Evolutionary conservation across 2,329 filamentous ascomycete species (phyloP).

Genomic region (Tolypocladium album): DNA sequence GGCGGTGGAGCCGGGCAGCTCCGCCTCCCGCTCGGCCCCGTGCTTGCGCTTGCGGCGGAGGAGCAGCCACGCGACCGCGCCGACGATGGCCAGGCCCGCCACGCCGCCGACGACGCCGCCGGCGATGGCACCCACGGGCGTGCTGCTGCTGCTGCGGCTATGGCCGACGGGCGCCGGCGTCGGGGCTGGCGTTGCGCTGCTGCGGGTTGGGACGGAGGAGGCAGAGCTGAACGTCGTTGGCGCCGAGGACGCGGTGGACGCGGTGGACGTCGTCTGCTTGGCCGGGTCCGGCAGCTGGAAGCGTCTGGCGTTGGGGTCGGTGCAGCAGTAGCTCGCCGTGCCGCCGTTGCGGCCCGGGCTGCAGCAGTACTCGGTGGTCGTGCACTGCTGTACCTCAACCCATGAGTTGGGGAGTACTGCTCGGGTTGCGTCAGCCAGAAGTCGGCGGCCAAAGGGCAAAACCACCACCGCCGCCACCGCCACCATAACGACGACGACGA

Average conservation of each 20-base stretch:
- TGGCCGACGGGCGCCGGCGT: neutral
- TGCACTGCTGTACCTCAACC: neutral
- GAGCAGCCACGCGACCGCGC: neutral
- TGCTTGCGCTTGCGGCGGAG: neutral
- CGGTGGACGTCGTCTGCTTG: neutral
- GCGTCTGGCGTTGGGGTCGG: neutral
- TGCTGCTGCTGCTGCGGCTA: neutral
- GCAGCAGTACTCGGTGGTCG: neutral
- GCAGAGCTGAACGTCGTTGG: neutral
- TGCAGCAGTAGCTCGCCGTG: neutral
- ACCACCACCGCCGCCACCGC: neutral
- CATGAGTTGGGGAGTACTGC: neutral
- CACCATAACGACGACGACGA: too few species aligned
- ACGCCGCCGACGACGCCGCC: neutral
- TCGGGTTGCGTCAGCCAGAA: neutral
- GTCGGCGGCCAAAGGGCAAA: neutral
- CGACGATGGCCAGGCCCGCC: neutral
- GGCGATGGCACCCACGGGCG: neutral
- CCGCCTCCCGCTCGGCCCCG: neutral
- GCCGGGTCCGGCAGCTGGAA: neutral
- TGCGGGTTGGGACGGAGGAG: neutral
- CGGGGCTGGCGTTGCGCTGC: neutral
- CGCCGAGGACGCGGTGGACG: neutral
- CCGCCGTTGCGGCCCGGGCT: neutral
- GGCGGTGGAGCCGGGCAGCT: neutral